phyloP scores from a whole-genome alignment of 2,329 filamentous ascomycete genomes.

The Microsporum ferrugineum region DNA sequence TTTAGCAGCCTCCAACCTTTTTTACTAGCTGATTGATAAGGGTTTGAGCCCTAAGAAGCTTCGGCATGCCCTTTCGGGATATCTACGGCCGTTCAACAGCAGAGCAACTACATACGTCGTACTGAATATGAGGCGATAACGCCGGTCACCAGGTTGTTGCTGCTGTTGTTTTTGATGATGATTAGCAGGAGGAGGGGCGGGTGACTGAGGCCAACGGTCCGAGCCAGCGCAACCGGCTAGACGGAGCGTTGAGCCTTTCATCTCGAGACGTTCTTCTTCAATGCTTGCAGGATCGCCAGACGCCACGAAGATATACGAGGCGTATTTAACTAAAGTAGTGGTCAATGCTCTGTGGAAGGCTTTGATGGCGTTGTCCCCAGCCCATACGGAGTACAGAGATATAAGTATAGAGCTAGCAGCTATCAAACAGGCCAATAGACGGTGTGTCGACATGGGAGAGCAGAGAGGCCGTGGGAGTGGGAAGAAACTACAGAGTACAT shows the following conservation, averaged over 20 bases:
- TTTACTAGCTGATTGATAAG: constrained; percentile 4
- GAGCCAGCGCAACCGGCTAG: background rate
- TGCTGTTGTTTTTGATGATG: background rate
- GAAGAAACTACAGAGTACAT: background rate
- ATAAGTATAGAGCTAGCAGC: background rate
- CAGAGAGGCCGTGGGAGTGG: background rate
- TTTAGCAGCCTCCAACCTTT: background rate
- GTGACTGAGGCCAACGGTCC: background rate
- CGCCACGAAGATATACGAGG: background rate
- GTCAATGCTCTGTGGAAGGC: constrained; percentile 1
- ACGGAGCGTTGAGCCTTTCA: background rate
- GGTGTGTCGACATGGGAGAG: background rate
- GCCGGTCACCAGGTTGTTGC: background rate
- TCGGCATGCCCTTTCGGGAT: background rate
- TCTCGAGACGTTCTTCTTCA: background rate
- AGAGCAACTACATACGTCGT: background rate
- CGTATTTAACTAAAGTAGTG: background rate
- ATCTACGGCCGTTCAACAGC: background rate
- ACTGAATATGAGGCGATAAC: no score
- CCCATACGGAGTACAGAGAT: background rate
- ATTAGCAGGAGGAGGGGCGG: background rate
- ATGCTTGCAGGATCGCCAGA: background rate
- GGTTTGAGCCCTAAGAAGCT: constrained; percentile 1
- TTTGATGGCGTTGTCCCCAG: background rate
- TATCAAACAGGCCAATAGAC: background rate